Base-by-base conservation (phyloP, 2,329 filamentous ascomycete species). In the Aureobasidium sp. region DNA sequence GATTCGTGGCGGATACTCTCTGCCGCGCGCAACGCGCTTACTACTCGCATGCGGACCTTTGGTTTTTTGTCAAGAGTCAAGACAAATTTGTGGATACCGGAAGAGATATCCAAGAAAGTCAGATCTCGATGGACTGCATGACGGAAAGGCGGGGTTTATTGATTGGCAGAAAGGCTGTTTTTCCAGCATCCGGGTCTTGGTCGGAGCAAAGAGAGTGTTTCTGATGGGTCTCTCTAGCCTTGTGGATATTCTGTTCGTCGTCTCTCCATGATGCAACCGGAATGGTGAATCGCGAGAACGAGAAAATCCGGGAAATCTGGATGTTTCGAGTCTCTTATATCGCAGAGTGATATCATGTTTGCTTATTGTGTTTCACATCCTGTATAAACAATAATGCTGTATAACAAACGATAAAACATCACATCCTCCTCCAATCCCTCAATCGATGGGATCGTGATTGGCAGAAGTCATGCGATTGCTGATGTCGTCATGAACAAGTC, bases 111-210 rank as follows among this genome's bases (percentile, higher is more conserved):
- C 45, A 27, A 34, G 10, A 30, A 27, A 29, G 15, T n/a, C 21
- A 45, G 39, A 57, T 57, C 53, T 25, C 53, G 53, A 57, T 57
- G 53, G 3, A 36, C 2, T 57, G 39, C 53, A 57, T 57, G 15
- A n/a, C 5, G 45, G 21, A 21, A 57, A 45, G 27, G 53, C 34
- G 53, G 53, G 36, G 53, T 30, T 27, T 34, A 36, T 45, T 45
- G 29, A 27, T 44, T 16, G 13, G 36, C 9, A 45, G 25, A 57
- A 34, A 21, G 50, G n/a, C 29, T 34, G 52, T 21, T 7, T 30
- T 57, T 57, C 53, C 53, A 57, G 29, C 30, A 57, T 57, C 53
- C 53, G 53, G 39, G 53, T 57, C 10, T 30, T 25, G 15, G 27
- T 45, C 10, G 21, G 21, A 21, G 1, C 21, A 21, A 21, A 21